Evolutionary conservation across 257 asterid genomes (phyloP).

Genomic region (Plantago elongata): DNA sequence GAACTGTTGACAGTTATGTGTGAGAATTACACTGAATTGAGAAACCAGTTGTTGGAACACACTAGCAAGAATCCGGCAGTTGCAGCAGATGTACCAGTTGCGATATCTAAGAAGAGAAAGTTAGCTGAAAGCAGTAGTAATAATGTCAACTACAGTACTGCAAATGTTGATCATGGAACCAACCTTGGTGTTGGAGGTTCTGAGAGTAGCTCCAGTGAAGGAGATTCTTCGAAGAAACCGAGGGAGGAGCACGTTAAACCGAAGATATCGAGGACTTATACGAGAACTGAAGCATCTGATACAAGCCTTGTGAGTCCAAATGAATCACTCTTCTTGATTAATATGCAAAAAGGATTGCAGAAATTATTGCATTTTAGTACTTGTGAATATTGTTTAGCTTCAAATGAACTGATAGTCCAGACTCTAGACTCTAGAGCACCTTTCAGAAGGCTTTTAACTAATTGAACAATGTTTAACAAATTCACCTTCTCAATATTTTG

Average conservation of each 20-base stretch:
- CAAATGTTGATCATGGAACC: conserved; percentile 3
- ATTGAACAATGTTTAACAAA: too few species aligned
- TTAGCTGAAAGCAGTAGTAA: conserved; percentile 22
- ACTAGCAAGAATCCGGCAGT: conserved; percentile 30
- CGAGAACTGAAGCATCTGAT: conserved; percentile 60
- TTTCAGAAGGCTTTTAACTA: too few species aligned
- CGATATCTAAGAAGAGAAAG: conserved; percentile 47
- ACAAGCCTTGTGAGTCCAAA: conserved; percentile 63
- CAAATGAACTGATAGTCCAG: neutral
- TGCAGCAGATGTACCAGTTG: neutral
- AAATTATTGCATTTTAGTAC: neutral
- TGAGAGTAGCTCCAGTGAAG: conserved; percentile 69
- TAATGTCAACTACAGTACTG: neutral
- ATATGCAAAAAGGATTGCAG: neutral
- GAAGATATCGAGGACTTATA: conserved; percentile 41
- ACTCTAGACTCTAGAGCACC: too few species aligned
- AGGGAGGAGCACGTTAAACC: conserved; percentile 45
- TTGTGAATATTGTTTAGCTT: neutral
- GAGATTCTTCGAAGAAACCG: conserved; percentile 51
- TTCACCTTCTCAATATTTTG: neutral
- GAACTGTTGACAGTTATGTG: conserved; percentile 51
- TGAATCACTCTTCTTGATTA: neutral
- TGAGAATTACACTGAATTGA: conserved; percentile 56
- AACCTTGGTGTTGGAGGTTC: conserved; percentile 19
- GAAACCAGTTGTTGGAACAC: conserved; percentile 36